Percentiles rank a stretch among this genome's conserved stretches.
Conservation (phyloP, 2,329 filamentous ascomycete species). For the Lachnellula subtilissima region DNA sequence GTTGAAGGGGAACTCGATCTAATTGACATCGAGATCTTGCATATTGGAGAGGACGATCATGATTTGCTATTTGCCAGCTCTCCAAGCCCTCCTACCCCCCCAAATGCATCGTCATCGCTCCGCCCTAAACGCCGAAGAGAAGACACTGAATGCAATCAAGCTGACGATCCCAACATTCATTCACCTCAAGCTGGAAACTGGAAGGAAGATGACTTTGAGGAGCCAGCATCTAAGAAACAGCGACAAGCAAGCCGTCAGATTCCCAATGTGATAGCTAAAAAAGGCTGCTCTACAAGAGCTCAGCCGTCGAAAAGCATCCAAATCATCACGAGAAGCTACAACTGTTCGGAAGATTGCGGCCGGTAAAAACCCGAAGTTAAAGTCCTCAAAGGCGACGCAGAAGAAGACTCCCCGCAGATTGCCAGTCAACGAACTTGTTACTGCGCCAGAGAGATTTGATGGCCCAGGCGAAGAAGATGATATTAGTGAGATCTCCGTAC, state of each 20-base stretch:
- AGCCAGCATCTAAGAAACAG: constrained; percentile 3
- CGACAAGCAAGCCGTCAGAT: not conserved
- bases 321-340: not conserved
- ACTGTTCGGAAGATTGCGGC: not conserved
- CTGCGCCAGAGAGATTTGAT: constrained; percentile 8
- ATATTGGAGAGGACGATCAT: not conserved
- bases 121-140: not conserved
- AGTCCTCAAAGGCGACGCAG: not conserved
- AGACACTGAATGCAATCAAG: not conserved
- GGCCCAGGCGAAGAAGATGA: constrained; percentile 4
- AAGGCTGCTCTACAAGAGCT: constrained; percentile 3
- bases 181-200: not conserved
- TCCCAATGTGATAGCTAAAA: not conserved
- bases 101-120: not conserved
- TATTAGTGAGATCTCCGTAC: constrained; percentile 1
- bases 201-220: not conserved
- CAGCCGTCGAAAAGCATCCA: not conserved
- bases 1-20: not conserved
- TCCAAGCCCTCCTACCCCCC: not conserved
- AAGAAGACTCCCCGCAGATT: constrained; percentile 15
- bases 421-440: constrained; percentile 18
- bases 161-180: not conserved
- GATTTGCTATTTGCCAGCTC: not conserved
- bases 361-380: constrained; percentile 1
- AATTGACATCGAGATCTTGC: not conserved